Percentiles rank a stretch among this genome's conserved stretches.
phyloP scores from a whole-genome alignment of 345 rosid genomes.

The Anacardium occidentale region DNA sequence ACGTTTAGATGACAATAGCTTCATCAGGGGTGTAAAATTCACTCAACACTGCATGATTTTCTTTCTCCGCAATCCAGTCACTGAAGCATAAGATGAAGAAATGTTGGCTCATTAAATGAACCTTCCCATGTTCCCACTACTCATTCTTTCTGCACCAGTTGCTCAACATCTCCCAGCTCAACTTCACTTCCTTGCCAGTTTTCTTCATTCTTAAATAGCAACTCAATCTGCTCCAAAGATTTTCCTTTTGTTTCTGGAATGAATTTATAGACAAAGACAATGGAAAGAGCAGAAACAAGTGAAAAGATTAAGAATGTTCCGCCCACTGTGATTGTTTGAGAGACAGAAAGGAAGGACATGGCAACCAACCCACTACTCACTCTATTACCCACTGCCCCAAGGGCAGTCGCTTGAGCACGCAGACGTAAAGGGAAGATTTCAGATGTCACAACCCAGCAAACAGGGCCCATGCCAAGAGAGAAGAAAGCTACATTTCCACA shows the following conservation, averaged over 20 bases:
- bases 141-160: conserved; percentile 56
- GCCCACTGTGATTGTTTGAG: conserved; percentile 55
- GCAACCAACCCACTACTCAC: conserved; percentile 72
- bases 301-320: conserved; percentile 68
- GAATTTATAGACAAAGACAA: conserved; percentile 51
- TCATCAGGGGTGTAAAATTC: neutral
- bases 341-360: conserved; percentile 74
- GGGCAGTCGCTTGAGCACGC: conserved; percentile 78
- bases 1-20: neutral
- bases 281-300: conserved; percentile 56
- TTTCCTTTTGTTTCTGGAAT: conserved; percentile 84
- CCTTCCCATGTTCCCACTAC: neutral
- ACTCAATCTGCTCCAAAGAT: conserved; percentile 73
- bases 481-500: conserved; percentile 85
- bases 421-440: conserved; percentile 76
- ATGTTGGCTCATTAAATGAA: neutral
- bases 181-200: conserved; percentile 46
- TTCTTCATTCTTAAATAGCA: conserved; percentile 46
- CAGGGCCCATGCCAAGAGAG: conserved; percentile 76
- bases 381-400: conserved; percentile 79
- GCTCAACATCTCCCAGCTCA: conserved; percentile 72
- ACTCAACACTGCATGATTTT: neutral
- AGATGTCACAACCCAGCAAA: conserved; percentile 80
- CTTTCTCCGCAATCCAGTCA: neutral
- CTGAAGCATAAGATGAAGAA: neutral